Evolutionary conservation across 345 rosid genomes (phyloP).

Genomic region (Acer negundo): DNA sequence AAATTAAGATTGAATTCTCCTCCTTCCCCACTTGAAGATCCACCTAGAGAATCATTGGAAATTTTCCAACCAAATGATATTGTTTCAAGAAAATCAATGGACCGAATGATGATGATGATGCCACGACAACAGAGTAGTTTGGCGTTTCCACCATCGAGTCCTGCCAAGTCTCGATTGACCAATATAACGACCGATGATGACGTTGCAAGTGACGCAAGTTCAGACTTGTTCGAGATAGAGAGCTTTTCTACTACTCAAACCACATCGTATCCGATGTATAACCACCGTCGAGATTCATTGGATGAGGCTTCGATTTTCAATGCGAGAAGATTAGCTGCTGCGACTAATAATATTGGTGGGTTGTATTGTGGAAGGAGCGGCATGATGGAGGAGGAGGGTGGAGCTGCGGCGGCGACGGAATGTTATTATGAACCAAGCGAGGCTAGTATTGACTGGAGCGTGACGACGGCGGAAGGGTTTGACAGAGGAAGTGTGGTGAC

Average conservation of each 20-base stretch:
- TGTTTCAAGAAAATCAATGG: conserved; percentile 17
- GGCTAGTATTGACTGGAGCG: conserved; percentile 91
- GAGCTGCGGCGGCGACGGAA: conserved; percentile 33
- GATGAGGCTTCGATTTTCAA: conserved; percentile 55
- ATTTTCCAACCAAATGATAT: conserved; percentile 39
- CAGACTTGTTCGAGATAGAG: conserved; percentile 94
- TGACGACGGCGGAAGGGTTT: conserved; percentile 73
- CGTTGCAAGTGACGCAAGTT: conserved; percentile 83
- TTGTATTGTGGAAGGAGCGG: conserved; percentile 21
- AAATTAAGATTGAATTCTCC: conserved; percentile 19
- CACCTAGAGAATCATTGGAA: conserved; percentile 59
- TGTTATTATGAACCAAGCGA: conserved; percentile 90
- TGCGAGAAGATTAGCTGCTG: conserved; percentile 20
- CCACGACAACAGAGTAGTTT: conserved; percentile 26
- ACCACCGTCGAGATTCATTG: conserved; percentile 49
- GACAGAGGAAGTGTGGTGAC: conserved; percentile 37
- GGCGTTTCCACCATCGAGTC: conserved; percentile 21
- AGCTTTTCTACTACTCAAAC: conserved; percentile 86
- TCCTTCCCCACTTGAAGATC: conserved; percentile 30
- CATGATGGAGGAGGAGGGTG: conserved; percentile 26
- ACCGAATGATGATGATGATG: neutral
- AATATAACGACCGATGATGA: conserved; percentile 45
- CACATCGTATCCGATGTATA: conserved; percentile 25
- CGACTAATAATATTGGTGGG: neutral
- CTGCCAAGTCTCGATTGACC: too few species aligned